Evolutionary conservation across 768 basidiomycete genomes (phyloP).

Genomic region (Coprinopsis sp.): DNA sequence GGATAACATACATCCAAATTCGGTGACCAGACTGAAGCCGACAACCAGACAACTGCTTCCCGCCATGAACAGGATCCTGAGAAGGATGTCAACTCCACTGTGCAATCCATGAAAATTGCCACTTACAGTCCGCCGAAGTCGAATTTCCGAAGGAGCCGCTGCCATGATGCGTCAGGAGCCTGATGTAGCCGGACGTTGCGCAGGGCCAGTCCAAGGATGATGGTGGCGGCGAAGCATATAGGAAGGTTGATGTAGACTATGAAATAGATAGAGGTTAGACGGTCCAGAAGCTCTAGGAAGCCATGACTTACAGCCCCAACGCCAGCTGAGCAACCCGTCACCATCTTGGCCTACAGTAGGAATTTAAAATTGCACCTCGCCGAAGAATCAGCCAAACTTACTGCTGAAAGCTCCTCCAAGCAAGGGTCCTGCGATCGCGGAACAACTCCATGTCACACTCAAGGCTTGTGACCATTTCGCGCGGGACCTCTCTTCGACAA

Average conservation of each 20-base stretch:
- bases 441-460: slow-evolving; percentile 83
- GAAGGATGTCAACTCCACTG: slow-evolving; percentile 13
- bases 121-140: slow-evolving; percentile 79
- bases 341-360: slow-evolving; percentile 25
- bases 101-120: slow-evolving; percentile 6
- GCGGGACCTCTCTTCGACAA: slow-evolving; percentile 64
- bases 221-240: slow-evolving; percentile 55
- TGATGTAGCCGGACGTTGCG: slow-evolving; percentile 47
- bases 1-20: slow-evolving; percentile 58
- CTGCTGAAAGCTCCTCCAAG: slow-evolving; percentile 81
- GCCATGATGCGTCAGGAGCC: slow-evolving; percentile 51
- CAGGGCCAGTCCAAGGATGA: slow-evolving; percentile 58
- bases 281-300: slow-evolving; percentile 10
- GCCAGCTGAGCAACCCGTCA: slow-evolving; percentile 52
- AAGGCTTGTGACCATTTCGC: slow-evolving; percentile 85
- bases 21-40: slow-evolving; percentile 73
- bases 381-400: slow-evolving; percentile 26
- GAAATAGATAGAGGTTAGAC: slow-evolving; percentile 11
- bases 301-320: slow-evolving; percentile 74
- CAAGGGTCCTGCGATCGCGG: slow-evolving; percentile 77
- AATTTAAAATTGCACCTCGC: not conserved
- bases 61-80: slow-evolving; percentile 66
- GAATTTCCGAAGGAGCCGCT: slow-evolving; percentile 48
- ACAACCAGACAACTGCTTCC: slow-evolving; percentile 72
- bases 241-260: slow-evolving; percentile 83